phyloP scores from a whole-genome alignment of 1,139 yeast species.

The Debaryomyces psychrophilus region DNA sequence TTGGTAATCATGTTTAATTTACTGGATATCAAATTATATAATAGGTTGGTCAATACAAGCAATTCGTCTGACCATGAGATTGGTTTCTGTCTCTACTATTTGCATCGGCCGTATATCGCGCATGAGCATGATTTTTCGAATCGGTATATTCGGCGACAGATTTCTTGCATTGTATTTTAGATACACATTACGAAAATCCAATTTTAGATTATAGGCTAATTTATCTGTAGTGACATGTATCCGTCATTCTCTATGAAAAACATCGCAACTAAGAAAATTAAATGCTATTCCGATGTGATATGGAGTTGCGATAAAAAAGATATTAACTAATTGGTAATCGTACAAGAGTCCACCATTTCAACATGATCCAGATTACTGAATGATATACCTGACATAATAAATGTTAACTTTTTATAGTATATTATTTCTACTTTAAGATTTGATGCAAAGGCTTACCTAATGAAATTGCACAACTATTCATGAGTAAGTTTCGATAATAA shows the following conservation, averaged over 20 bases:
- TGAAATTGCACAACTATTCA: neutral
- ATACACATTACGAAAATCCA: no score
- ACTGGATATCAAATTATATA: neutral
- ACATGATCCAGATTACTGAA: no score
- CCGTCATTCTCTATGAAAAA: no score
- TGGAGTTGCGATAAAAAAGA: no score
- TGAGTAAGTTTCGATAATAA: neutral
- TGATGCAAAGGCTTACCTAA: neutral
- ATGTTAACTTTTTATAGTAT: neutral
- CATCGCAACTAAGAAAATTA: no score
- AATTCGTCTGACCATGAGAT: no score
- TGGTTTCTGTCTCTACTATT: neutral
- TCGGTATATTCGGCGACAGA: neutral
- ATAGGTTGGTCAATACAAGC: neutral
- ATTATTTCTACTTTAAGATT: neutral
- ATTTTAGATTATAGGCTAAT: no score
- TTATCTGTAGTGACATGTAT: no score
- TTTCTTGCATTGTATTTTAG: neutral
- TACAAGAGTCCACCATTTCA: no score
- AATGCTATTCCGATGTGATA: no score
- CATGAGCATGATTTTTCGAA: neutral
- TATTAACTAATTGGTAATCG: no score
- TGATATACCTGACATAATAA: no score
- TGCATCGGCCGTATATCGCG: neutral
- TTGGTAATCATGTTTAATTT: conserved; percentile 2